phyloP scores from a whole-genome alignment of 140 eudicot species.

The Anethum foeniculum region DNA sequence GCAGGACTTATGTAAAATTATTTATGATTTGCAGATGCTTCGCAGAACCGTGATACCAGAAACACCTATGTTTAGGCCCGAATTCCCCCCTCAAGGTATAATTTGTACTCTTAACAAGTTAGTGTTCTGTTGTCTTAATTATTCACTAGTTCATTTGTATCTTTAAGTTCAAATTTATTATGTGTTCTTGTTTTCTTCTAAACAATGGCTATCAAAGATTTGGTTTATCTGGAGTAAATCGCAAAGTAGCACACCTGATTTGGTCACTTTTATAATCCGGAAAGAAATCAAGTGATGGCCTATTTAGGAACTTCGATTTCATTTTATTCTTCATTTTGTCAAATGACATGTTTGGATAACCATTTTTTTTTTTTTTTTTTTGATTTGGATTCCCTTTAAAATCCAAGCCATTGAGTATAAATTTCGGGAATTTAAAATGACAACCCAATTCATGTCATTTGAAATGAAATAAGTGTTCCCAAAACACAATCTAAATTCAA shows the following conservation, averaged over 20 bases:
- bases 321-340: too few species aligned
- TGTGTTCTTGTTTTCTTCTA: not conserved
- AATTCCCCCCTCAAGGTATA: slow-evolving; percentile 87
- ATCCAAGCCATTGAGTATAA: too few species aligned
- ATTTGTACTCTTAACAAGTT: not conserved
- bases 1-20: not conserved
- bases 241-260: not conserved
- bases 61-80: slow-evolving; percentile 78
- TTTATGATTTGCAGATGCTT: slow-evolving; percentile 44
- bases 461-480: too few species aligned
- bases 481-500: not conserved
- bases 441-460: too few species aligned
- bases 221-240: not conserved
- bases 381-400: too few species aligned
- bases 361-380: too few species aligned
- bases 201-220: not conserved
- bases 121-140: not conserved
- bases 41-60: slow-evolving; percentile 72
- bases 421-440: too few species aligned
- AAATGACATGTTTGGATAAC: too few species aligned
- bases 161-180: not conserved
- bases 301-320: too few species aligned
- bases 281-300: not conserved
- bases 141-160: slow-evolving; percentile 1
- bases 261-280: not conserved